Evolutionary conservation across 345 rosid species (phyloP).

Genomic region (Populus alba): DNA sequence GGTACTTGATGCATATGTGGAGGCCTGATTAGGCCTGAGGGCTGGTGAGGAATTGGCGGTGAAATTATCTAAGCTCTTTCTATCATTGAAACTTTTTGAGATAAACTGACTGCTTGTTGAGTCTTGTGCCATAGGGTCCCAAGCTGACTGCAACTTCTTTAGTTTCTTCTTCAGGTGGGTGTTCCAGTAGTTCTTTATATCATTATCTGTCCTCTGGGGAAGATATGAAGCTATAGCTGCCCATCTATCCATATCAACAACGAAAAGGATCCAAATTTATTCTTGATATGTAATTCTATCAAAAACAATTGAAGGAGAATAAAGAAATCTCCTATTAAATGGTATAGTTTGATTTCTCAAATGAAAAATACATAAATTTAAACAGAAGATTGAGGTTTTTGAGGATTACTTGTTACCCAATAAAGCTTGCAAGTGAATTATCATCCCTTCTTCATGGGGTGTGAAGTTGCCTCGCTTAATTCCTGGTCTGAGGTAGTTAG

Average conservation of each 20-base stretch:
- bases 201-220: slow-evolving; percentile 94
- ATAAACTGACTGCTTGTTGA: slow-evolving; percentile 20
- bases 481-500: slow-evolving; percentile 98
- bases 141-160: slow-evolving; percentile 54
- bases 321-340: too few relatives aligned
- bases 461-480: slow-evolving; percentile 97
- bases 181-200: slow-evolving; percentile 98
- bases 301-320: not conserved
- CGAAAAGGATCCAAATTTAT: not conserved
- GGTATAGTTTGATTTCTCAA: not conserved
- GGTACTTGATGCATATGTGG: slow-evolving; percentile 81
- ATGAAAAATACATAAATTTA: not conserved
- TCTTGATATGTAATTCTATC: not conserved
- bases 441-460: slow-evolving; percentile 97
- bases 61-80: slow-evolving; percentile 25
- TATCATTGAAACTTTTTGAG: slow-evolving; percentile 20
- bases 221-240: slow-evolving; percentile 99
- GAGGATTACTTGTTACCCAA: slow-evolving; percentile 97
- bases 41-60: slow-evolving; percentile 22
- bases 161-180: slow-evolving; percentile 99
- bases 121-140: slow-evolving; percentile 31
- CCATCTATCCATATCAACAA: slow-evolving; percentile 51
- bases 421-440: slow-evolving; percentile 94
- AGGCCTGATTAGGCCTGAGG: slow-evolving; percentile 21
- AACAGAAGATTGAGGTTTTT: not conserved